Conservation (phyloP, 345 rosid species). For the Sisymbrium irio region DNA sequence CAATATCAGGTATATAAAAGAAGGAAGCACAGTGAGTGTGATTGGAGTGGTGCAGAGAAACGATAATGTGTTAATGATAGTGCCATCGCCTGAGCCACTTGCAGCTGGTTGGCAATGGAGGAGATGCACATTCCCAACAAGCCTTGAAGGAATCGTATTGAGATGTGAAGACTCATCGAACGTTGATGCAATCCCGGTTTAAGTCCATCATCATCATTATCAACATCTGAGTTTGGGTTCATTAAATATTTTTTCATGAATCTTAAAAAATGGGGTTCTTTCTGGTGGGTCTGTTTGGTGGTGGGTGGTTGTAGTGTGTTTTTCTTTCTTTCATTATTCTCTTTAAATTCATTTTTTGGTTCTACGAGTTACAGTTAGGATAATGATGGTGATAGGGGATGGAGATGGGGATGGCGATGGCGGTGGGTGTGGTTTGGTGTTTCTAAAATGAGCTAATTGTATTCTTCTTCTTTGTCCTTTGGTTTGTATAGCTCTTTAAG, state of each 20-base stretch:
- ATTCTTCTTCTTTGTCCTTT: conserved; percentile 18
- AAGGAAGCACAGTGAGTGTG: conserved; percentile 97
- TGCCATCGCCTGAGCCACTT: conserved; percentile 78
- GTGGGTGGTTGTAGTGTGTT: conserved; percentile 25
- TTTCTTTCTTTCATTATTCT: conserved; percentile 2
- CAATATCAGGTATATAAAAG: conserved; percentile 75
- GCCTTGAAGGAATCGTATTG: conserved; percentile 87
- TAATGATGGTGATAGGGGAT: not conserved
- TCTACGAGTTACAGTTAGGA: conserved; percentile 9
- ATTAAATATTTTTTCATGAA: conserved; percentile 30
- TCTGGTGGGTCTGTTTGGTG: conserved; percentile 23
- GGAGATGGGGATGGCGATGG: not conserved
- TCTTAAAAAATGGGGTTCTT: conserved; percentile 15
- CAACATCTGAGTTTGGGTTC: conserved; percentile 21
- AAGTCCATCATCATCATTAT: conserved; percentile 21
- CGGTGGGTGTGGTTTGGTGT: conserved; percentile 19
- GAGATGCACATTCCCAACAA: conserved; percentile 76
- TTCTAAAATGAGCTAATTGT: conserved; percentile 34
- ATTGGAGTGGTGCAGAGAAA: conserved; percentile 96
- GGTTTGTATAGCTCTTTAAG: conserved; percentile 38
- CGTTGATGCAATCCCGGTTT: conserved; percentile 93
- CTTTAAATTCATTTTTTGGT: conserved; percentile 10
- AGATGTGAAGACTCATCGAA: conserved; percentile 94
- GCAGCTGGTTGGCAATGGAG: conserved; percentile 93
- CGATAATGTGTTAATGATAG: conserved; percentile 94